These are phyloP conservation scores for Venturia nashicola DNA, from an alignment of 2,329 filamentous ascomycete species.

Conservation along the genomic window DNA sequence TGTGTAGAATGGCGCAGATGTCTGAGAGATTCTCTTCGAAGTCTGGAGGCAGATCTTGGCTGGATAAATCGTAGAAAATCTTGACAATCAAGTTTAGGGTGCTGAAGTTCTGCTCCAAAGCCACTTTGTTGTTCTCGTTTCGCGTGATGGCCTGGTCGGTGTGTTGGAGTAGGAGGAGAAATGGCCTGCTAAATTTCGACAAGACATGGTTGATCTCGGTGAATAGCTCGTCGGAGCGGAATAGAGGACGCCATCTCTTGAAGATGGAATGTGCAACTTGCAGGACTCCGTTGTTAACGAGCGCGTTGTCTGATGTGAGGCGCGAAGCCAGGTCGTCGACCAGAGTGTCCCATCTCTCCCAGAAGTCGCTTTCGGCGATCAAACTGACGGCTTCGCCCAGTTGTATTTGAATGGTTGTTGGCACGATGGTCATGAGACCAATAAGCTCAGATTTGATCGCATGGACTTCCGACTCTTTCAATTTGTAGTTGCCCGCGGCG, in stretches of 20 bases:
- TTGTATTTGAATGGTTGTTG: conserved; percentile 77
- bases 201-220: conserved; percentile 96
- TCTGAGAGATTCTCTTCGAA: conserved; percentile 79
- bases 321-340: conserved; percentile 84
- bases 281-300: conserved; percentile 83
- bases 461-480: conserved; percentile 67
- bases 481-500: conserved; percentile 87
- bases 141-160: conserved; percentile 60
- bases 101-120: conserved; percentile 66
- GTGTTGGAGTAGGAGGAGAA: conserved; percentile 64
- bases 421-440: conserved; percentile 89
- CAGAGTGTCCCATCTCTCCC: conserved; percentile 89
- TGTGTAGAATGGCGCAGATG: conserved; percentile 72
- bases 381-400: conserved; percentile 93
- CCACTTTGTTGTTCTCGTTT: conserved; percentile 62
- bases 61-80: conserved; percentile 93
- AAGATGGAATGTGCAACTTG: conserved; percentile 98
- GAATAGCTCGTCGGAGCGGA: conserved; percentile 84
- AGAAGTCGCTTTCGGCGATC: conserved; percentile 97
- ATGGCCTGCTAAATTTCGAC: conserved; percentile 68
- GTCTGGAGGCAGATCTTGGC: conserved; percentile 85
- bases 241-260: conserved; percentile 86
- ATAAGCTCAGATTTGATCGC: conserved; percentile 94
- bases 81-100: conserved; percentile 82
- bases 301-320: conserved; percentile 68